phyloP scores from a whole-genome alignment of 2,329 filamentous ascomycete genomes.

The Fusarium solani-melongenae region DNA sequence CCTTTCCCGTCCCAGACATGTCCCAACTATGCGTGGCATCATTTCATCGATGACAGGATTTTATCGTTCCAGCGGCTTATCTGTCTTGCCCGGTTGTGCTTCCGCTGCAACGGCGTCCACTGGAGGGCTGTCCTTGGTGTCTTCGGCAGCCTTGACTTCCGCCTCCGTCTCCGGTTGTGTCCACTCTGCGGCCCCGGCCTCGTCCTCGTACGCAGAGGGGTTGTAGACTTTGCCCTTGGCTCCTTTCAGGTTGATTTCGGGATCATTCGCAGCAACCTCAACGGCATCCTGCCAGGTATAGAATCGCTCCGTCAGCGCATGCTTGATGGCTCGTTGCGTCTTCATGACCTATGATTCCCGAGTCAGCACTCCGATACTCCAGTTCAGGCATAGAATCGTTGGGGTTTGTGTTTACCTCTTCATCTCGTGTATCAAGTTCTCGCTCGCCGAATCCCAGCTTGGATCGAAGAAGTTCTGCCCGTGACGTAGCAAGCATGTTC shows the following conservation, averaged over 20 bases:
- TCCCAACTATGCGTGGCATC: slow-evolving; percentile 22
- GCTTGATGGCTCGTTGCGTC: slow-evolving; percentile 87
- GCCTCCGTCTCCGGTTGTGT: slow-evolving; percentile 33
- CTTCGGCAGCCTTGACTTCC: slow-evolving; percentile 21
- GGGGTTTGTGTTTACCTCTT: slow-evolving; percentile 61
- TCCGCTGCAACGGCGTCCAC: slow-evolving; percentile 24
- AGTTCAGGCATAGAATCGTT: rapidly evolving
- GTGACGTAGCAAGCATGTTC: slow-evolving; percentile 87
- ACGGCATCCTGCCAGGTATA: slow-evolving; percentile 87
- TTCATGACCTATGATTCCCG: slow-evolving; percentile 68
- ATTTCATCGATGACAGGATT: neutral
- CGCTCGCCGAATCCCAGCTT: slow-evolving; percentile 78
- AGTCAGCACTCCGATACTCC: slow-evolving; percentile 18
- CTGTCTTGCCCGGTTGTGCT: slow-evolving; percentile 28
- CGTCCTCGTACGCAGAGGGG: slow-evolving; percentile 55
- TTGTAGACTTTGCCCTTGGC: slow-evolving; percentile 61
- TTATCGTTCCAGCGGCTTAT: slow-evolving; percentile 38
- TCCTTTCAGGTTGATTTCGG: slow-evolving; percentile 70
- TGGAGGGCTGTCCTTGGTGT: slow-evolving; percentile 17
- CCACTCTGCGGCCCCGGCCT: slow-evolving; percentile 42
- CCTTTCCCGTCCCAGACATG: slow-evolving; percentile 7
- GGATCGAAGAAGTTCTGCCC: slow-evolving; percentile 73
- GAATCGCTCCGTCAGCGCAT: slow-evolving; percentile 86
- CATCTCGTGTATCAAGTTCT: slow-evolving; percentile 73
- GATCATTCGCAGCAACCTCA: slow-evolving; percentile 72